Evolutionary conservation across 805 yeast species (phyloP).

Genomic region (Kodamaea hsintzibuensis): DNA sequence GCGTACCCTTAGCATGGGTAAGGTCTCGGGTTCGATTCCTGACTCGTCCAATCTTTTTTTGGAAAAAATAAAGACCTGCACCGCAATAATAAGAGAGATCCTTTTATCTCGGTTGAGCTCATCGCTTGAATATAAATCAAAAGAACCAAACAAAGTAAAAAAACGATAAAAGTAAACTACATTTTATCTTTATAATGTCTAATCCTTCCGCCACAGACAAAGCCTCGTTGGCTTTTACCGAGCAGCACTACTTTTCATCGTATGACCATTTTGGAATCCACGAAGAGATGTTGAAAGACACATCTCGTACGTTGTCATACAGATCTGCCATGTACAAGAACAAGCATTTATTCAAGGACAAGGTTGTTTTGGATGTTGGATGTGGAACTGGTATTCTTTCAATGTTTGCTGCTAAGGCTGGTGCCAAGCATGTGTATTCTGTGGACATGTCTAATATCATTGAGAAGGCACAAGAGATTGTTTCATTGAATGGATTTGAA

Average conservation of each 20-base stretch:
- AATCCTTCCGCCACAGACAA: conserved; percentile 59
- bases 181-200: background rate
- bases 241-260: conserved; percentile 92
- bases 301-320: conserved; percentile 87
- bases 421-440: conserved; percentile 96
- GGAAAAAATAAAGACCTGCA: too few species aligned
- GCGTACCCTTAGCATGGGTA: conserved; percentile 81
- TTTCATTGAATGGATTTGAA: conserved; percentile 75
- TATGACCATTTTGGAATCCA: conserved; percentile 98
- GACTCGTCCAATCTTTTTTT: conserved; percentile 58
- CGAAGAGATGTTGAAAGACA: conserved; percentile 97
- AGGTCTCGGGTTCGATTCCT: conserved; percentile 80
- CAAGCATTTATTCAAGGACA: conserved; percentile 85
- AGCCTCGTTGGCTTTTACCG: conserved; percentile 61
- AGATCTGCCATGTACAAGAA: conserved; percentile 91
- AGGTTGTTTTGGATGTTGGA: conserved; percentile 94
- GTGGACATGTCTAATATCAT: conserved; percentile 97
- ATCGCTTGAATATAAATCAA: conserved; percentile 1
- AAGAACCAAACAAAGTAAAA: background rate
- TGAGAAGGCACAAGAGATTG: conserved; percentile 91
- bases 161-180: background rate
- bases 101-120: conserved; percentile 8
- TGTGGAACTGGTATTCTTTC: conserved; percentile 98
- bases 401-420: conserved; percentile 98
- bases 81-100: too few species aligned